These are phyloP conservation scores for Pichia californica DNA, from an alignment of 805 yeast species.

Conservation along the genomic window DNA sequence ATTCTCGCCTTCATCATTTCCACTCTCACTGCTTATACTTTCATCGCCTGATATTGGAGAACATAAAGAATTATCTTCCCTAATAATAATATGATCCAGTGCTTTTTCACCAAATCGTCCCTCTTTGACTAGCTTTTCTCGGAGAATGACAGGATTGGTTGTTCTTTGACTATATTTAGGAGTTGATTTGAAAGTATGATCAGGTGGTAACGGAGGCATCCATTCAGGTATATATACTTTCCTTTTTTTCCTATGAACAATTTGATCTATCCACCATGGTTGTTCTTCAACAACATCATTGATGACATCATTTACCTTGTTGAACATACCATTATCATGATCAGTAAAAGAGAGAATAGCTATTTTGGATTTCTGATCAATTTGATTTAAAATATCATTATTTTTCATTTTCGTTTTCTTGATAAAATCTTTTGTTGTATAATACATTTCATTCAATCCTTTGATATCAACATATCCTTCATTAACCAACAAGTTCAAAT, in stretches of 20 bases:
- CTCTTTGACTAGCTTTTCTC: constrained; percentile 72
- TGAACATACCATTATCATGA: not conserved
- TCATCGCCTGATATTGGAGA: constrained; percentile 5
- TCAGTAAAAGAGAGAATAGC: not conserved
- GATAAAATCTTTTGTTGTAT: constrained; percentile 22
- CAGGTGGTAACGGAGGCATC: constrained; percentile 89
- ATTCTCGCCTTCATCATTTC: constrained; percentile 7
- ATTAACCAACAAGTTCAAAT: constrained; percentile 39
- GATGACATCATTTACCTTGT: constrained; percentile 10
- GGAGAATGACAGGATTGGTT: constrained; percentile 63
- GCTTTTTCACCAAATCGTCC: constrained; percentile 78
- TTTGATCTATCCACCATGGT: constrained; percentile 13
- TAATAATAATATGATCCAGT: constrained; percentile 44
- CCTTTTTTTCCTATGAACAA: constrained; percentile 16
- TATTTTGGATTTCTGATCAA: constrained; percentile 10
- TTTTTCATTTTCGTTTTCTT: constrained; percentile 17
- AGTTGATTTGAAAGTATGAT: constrained; percentile 80
- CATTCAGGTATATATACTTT: constrained; percentile 56
- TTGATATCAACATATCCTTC: constrained; percentile 35
- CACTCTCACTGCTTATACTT: constrained; percentile 9
- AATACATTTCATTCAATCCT: constrained; percentile 30
- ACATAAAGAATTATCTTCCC: not conserved
- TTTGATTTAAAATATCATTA: not conserved
- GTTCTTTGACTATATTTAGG: constrained; percentile 57
- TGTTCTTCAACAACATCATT: not conserved